Evolutionary conservation across 805 yeast genomes (phyloP).

Genomic region (Wickerhamiella qilinensis): DNA sequence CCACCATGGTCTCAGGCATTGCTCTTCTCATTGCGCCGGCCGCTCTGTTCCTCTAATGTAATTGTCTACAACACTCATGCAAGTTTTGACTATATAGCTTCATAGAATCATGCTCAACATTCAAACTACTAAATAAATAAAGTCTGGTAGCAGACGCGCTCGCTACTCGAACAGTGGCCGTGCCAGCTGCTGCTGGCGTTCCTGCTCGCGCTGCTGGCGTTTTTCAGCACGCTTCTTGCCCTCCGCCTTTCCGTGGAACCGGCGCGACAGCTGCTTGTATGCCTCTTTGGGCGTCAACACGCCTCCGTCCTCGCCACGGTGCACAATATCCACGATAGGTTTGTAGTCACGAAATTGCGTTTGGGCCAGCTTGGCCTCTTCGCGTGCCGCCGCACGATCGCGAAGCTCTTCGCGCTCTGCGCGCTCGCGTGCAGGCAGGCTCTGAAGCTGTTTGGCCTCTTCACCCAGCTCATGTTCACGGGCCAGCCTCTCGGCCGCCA

Average conservation of each 20-base stretch:
- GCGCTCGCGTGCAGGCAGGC: slow-evolving; percentile 20
- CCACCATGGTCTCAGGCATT: neutral
- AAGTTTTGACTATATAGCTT: no score
- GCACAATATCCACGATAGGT: slow-evolving; percentile 33
- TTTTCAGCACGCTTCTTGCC: slow-evolving; percentile 24
- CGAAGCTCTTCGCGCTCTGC: slow-evolving; percentile 17
- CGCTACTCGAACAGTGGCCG: neutral
- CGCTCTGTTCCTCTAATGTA: no score
- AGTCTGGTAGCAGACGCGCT: no score
- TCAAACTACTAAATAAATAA: no score
- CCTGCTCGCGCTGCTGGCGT: slow-evolving; percentile 4
- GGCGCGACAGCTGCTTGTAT: slow-evolving; percentile 57
- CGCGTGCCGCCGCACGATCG: slow-evolving; percentile 14
- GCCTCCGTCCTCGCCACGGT: slow-evolving; percentile 50
- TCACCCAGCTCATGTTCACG: slow-evolving; percentile 13
- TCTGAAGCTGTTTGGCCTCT: slow-evolving; percentile 13
- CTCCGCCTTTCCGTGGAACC: slow-evolving; percentile 48
- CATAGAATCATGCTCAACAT: no score
- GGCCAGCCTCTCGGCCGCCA: slow-evolving; percentile 7
- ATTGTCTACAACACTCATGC: no score
- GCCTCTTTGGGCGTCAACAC: slow-evolving; percentile 51
- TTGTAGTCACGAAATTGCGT: slow-evolving; percentile 24
- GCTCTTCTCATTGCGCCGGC: neutral
- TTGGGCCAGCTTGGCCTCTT: slow-evolving; percentile 19
- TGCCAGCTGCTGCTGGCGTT: neutral